Conservation (phyloP, 2,329 filamentous ascomycete genomes). For the Diaporthe destruens region DNA sequence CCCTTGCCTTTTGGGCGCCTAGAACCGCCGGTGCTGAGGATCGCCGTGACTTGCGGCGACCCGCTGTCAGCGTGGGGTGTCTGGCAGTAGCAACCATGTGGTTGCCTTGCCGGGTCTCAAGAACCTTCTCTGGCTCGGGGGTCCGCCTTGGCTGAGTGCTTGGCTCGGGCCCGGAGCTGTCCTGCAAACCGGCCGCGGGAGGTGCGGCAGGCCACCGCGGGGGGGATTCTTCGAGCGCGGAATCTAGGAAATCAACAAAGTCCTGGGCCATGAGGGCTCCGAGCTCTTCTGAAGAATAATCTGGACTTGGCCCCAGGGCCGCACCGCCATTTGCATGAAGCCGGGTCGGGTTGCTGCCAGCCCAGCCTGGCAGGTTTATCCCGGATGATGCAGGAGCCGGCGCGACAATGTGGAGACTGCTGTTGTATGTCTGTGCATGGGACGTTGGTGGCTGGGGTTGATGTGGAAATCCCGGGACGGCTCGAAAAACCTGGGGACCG, state of each 20-base stretch:
- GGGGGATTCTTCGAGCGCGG: neutral
- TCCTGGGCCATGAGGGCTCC: neutral
- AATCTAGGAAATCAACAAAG: neutral
- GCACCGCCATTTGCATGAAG: too few species aligned
- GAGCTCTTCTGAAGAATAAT: neutral
- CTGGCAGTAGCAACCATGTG: neutral
- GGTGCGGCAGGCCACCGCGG: neutral
- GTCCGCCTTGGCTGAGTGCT: too few species aligned
- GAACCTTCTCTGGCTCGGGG: neutral
- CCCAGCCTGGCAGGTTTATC: neutral
- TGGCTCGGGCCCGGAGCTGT: neutral
- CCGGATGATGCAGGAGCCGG: neutral
- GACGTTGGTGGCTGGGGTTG: neutral
- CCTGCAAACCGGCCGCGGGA: neutral
- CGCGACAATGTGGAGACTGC: neutral
- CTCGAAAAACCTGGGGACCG: neutral
- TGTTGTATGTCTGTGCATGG: neutral
- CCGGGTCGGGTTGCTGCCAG: neutral
- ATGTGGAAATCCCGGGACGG: neutral
- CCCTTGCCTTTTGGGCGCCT: neutral
- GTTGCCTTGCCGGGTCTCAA: neutral
- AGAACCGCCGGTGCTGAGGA: neutral
- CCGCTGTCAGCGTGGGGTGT: neutral
- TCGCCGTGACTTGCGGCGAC: neutral
- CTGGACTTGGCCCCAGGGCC: too few species aligned